phyloP scores from a whole-genome alignment of 1,284 basidiomycete genomes.

The Trichosporon asahii region DNA sequence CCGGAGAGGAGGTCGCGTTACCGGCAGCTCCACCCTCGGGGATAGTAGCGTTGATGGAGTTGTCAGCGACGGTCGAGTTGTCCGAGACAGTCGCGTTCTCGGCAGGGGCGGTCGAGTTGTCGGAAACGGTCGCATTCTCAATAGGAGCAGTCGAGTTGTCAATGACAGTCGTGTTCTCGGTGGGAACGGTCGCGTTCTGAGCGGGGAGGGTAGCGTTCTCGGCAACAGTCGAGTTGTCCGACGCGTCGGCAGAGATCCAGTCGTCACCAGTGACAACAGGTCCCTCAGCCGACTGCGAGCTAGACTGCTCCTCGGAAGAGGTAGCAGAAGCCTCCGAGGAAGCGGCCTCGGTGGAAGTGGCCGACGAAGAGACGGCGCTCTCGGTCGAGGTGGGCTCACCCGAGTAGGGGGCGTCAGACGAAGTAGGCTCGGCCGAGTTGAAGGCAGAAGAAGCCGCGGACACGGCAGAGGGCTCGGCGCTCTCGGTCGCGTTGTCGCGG shows the following conservation, averaged over 20 bases:
- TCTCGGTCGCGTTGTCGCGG: constrained; percentile 2
- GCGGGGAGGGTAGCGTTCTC: neutral
- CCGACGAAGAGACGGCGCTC: neutral
- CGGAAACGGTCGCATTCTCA: neutral
- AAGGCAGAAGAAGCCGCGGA: neutral
- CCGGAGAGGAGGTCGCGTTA: constrained; percentile 3
- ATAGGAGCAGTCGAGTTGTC: neutral
- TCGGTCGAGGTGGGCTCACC: neutral
- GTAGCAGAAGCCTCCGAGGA: neutral
- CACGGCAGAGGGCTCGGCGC: neutral
- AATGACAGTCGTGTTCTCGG: neutral
- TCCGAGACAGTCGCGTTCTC: neutral
- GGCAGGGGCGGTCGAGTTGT: neutral
- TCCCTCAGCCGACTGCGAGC: neutral
- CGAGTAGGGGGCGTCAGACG: neutral
- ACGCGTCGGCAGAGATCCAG: neutral
- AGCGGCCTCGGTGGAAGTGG: neutral
- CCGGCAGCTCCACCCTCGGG: neutral
- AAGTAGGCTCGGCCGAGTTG: neutral
- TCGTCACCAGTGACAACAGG: neutral
- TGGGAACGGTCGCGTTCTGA: neutral
- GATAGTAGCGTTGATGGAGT: neutral
- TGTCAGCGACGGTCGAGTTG: neutral
- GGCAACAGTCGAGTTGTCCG: neutral
- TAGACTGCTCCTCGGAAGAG: neutral